Evolutionary conservation across 2,329 filamentous ascomycete species (phyloP).

Genomic region (Claviceps maximensis): DNA sequence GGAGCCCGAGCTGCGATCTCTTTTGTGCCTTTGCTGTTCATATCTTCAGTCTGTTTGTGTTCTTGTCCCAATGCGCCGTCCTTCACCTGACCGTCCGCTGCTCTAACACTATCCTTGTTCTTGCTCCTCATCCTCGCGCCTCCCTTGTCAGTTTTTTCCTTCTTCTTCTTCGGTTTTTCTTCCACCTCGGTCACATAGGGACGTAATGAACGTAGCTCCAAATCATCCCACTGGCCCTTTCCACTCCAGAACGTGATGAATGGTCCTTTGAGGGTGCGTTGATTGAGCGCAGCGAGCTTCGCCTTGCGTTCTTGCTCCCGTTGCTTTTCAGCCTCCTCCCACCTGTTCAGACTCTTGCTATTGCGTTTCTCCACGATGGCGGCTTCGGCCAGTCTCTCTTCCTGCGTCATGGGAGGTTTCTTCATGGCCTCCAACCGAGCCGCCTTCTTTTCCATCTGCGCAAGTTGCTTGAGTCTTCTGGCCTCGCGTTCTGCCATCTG

Average conservation of each 20-base stretch:
- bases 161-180: constrained; percentile 50
- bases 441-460: constrained; percentile 52
- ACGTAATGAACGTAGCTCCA: constrained; percentile 58
- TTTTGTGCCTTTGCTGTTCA: constrained; percentile 4
- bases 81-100: neutral
- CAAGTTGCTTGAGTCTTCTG: constrained; percentile 56
- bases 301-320: constrained; percentile 72
- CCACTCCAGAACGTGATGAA: constrained; percentile 92
- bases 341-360: constrained; percentile 77
- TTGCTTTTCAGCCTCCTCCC: constrained; percentile 86
- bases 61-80: neutral
- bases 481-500: constrained; percentile 63
- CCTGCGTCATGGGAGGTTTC: constrained; percentile 75
- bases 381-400: constrained; percentile 70
- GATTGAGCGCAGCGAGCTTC: constrained; percentile 76
- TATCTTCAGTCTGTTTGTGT: constrained; percentile 7
- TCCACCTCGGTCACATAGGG: constrained; percentile 49
- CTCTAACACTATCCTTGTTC: constrained; percentile 14
- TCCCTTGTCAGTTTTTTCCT: constrained; percentile 29
- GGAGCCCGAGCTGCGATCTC: neutral
- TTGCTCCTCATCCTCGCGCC: constrained; percentile 15
- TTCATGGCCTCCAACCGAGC: constrained; percentile 61
- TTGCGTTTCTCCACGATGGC: constrained; percentile 75
- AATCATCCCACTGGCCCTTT: constrained; percentile 68
- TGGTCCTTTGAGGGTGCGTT: constrained; percentile 73